Evolutionary conservation across 169 alveolate species (phyloP).

Genomic region (Plasmodium billcollinsi): DNA sequence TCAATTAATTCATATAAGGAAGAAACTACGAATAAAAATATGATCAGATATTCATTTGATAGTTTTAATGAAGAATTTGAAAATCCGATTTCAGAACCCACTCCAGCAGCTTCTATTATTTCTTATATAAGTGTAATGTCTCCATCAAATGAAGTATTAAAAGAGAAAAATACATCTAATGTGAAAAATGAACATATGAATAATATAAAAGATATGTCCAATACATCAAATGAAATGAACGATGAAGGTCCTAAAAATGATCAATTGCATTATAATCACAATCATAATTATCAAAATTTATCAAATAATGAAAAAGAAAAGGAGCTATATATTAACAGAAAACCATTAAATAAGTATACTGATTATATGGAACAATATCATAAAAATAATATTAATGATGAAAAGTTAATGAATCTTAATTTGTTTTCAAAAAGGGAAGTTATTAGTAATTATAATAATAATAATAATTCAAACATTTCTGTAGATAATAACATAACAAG

Average conservation of each 20-base stretch:
- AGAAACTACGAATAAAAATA: slow-evolving; percentile 18
- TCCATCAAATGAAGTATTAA: slow-evolving; percentile 8
- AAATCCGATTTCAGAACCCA: slow-evolving; percentile 52
- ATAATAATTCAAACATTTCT: background rate
- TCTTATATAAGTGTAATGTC: slow-evolving; percentile 40
- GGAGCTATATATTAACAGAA: background rate
- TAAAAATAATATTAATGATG: background rate
- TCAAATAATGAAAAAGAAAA: background rate
- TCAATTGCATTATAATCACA: background rate
- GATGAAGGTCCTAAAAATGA: background rate
- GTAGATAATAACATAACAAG: slow-evolving; percentile 4
- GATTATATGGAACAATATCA: background rate
- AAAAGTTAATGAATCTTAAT: background rate
- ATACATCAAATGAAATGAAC: background rate
- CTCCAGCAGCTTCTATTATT: slow-evolving; percentile 64
- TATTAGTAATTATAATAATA: background rate
- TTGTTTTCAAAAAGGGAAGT: background rate
- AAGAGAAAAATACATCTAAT: background rate
- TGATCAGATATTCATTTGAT: slow-evolving; percentile 37
- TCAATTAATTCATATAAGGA: slow-evolving; percentile 54
- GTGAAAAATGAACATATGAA: background rate
- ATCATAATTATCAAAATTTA: background rate
- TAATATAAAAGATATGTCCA: background rate
- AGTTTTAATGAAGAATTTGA: slow-evolving; percentile 73
- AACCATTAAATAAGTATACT: background rate